Evolutionary conservation across 306 rosid species (phyloP).

Genomic region (Inga oerstediana): DNA sequence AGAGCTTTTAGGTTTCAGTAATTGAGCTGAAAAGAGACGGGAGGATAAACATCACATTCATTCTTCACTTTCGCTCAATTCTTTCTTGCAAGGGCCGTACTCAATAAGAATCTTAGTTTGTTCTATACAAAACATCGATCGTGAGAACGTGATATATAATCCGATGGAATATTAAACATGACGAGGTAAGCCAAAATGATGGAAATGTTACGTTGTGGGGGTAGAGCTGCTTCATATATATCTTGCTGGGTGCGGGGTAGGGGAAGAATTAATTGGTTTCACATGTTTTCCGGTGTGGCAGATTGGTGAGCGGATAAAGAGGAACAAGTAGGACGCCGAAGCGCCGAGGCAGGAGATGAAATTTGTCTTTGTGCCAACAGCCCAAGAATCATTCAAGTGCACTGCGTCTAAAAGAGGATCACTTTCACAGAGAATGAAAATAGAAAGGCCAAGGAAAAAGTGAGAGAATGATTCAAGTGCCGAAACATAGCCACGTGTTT

Average conservation of each 20-base stretch:
- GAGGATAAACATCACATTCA: neutral
- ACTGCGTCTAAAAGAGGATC: neutral
- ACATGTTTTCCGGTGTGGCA: neutral
- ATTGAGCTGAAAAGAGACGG: neutral
- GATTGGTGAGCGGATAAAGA: neutral
- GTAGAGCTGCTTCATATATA: slow-evolving; percentile 9
- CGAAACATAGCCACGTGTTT: neutral
- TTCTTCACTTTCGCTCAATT: neutral
- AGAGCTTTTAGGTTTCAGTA: neutral
- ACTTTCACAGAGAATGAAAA: neutral
- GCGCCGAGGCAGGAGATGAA: slow-evolving; percentile 11
- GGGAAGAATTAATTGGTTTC: neutral
- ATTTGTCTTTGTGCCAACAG: slow-evolving; percentile 4
- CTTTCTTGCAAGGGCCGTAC: neutral
- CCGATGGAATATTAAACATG: neutral
- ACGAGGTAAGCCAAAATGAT: slow-evolving; percentile 37
- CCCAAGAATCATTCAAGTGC: neutral
- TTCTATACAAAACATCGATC: neutral
- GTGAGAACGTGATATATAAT: neutral
- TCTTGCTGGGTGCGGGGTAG: neutral
- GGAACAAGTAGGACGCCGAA: slow-evolving; percentile 5
- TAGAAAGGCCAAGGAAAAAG: neutral
- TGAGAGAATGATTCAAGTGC: neutral
- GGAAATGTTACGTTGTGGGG: slow-evolving; percentile 35
- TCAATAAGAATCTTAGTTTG: neutral